Evolutionary conservation across 108 stramenopile species (phyloP).

Genomic region (Pseudonitzschia delicatissima): DNA sequence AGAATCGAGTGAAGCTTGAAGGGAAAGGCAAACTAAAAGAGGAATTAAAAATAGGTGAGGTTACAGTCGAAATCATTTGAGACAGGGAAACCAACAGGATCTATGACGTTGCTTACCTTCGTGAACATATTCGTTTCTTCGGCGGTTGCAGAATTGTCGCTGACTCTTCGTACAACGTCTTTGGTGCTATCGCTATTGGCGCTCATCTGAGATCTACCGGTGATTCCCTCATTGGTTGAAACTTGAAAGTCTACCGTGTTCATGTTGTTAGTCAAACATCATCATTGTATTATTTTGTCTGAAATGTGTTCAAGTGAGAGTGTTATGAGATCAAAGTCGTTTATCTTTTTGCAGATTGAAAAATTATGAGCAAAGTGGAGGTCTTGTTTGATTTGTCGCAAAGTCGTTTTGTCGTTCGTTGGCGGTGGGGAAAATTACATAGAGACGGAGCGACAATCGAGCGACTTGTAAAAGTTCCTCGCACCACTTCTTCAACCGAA

Average conservation of each 20-base stretch:
- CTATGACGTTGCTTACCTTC: neutral
- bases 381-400: too few relatives aligned
- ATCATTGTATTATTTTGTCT: too few relatives aligned
- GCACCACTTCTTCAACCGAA: too few relatives aligned
- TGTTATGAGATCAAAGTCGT: too few relatives aligned
- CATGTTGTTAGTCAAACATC: neutral
- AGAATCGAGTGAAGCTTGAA: constrained; percentile 63
- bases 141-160: neutral
- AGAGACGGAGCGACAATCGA: too few relatives aligned
- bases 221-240: neutral
- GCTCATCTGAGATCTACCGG: too few relatives aligned
- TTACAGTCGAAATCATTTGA: neutral
- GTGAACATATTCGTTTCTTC: neutral
- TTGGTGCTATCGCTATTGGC: neutral
- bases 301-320: too few relatives aligned
- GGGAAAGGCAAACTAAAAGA: constrained; percentile 41
- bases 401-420: too few relatives aligned
- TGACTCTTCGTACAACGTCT: neutral
- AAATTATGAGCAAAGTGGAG: too few relatives aligned
- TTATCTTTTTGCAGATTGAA: too few relatives aligned
- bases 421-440: too few relatives aligned
- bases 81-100: neutral
- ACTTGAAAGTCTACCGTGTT: neutral
- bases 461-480: too few relatives aligned
- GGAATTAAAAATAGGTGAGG: neutral